Base-by-base conservation (phyloP, 352 stramenopile genomes). In the Pythium volutum region DNA sequence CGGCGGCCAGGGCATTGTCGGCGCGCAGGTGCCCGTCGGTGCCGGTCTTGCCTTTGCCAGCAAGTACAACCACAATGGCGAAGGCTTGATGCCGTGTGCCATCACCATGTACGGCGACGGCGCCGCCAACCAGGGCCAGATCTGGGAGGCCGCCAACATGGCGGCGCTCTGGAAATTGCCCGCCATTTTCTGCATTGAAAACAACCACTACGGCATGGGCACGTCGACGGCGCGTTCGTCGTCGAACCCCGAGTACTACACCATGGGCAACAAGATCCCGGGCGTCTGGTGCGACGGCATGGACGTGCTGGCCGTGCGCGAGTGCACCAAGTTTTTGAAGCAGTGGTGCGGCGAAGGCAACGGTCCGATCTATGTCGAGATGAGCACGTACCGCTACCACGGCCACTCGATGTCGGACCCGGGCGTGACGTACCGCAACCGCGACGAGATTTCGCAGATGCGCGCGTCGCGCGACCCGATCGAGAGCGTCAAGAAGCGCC, bases 171-270 rank as follows among this genome's bases (percentile, higher is more conserved):
- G 97, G 97, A 98, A 99, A 70, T 79, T 99, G 43, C 98, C 98
- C 14, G 90, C 97, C 68, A 99, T 99, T 70, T 99, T 99, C 74
- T 98, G 97, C 73, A 99, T 99, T 77, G 98, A 99, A 79, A 99
- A 99, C 89, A 99, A 99, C 87, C 96, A 99, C 69, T 99, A 99
- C 79, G 98, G 97, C 67, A 99, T 99, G 98, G 98, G 98, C 66
- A 99, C 98, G 31, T 98, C 92, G 53, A 96, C 96, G 50, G 87
- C 98, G 70, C 91, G 98, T 63, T 98, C 97, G 66, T 98, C 94
- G 43, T 95, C 77, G 58, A 99, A 99, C 81, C 91, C 81, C 43
- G 95, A 99, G 55, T 99, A 99, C 88, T 99, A 99, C 89, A 99
- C 97, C 65, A 99, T 99, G 97, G 98, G 98, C 62, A 99, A 99